Conservation (phyloP, 2,329 filamentous ascomycete species). For the Fusarium irregulare region DNA sequence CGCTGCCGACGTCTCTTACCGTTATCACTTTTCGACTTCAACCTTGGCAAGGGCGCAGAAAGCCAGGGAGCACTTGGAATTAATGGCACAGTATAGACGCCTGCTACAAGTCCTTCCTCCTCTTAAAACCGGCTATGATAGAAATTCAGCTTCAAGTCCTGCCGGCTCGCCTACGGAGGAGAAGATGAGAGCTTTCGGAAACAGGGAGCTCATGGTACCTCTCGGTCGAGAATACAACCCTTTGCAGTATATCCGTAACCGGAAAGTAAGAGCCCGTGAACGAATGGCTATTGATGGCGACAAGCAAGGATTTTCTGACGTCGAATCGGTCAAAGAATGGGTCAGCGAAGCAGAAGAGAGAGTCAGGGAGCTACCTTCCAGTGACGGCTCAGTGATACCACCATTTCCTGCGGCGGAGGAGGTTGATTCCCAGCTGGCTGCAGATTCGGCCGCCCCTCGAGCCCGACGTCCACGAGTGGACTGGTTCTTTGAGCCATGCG, state of each 20-base stretch:
- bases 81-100: constrained; percentile 85
- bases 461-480: constrained; percentile 80
- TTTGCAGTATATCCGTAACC: constrained; percentile 90
- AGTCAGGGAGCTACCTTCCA: constrained; percentile 42
- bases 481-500: constrained; percentile 85
- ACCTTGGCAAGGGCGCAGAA: constrained; percentile 86
- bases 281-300: constrained; percentile 79
- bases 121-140: constrained; percentile 62
- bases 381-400: constrained; percentile 53
- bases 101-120: constrained; percentile 84
- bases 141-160: constrained; percentile 55
- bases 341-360: constrained; percentile 71
- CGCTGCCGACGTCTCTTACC: constrained; percentile 59
- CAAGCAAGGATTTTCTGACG: constrained; percentile 80
- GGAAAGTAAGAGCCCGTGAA: constrained; percentile 84
- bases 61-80: constrained; percentile 85
- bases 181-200: constrained; percentile 47
- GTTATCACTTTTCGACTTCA: constrained; percentile 78
- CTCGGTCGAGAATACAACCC: constrained; percentile 86
- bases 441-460: constrained; percentile 64
- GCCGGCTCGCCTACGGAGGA: constrained; percentile 54
- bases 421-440: constrained; percentile 55
- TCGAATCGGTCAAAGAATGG: constrained; percentile 79
- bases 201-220: constrained; percentile 49
- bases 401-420: constrained; percentile 61